These are phyloP conservation scores for Mycosphaerella sp. DNA, from an alignment of 2,329 filamentous ascomycete genomes.

Conservation along the genomic window DNA sequence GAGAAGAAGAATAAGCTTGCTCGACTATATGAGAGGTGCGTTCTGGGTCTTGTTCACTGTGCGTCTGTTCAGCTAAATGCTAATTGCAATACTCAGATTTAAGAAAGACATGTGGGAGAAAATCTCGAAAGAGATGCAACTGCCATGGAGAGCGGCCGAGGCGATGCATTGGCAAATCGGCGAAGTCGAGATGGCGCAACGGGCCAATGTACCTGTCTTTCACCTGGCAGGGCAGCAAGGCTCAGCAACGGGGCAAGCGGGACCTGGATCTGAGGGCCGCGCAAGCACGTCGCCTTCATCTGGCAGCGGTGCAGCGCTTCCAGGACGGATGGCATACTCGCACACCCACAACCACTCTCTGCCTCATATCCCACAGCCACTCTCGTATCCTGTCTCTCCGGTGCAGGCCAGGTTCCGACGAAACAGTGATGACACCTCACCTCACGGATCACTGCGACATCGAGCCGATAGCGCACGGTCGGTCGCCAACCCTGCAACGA, in stretches of 20 bases:
- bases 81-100: constrained; percentile 55
- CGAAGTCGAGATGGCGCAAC: constrained; percentile 85
- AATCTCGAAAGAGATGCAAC: constrained; percentile 87
- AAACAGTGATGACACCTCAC: constrained; percentile 26
- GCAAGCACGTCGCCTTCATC: constrained; percentile 28
- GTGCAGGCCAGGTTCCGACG: constrained; percentile 26
- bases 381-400: constrained; percentile 27
- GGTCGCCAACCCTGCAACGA: constrained; percentile 18
- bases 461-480: constrained; percentile 32
- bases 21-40: constrained; percentile 87
- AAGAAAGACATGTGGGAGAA: constrained; percentile 98
- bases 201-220: constrained; percentile 85
- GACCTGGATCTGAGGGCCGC: constrained; percentile 19
- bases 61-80: no score
- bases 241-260: constrained; percentile 18
- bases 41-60: constrained; percentile 15
- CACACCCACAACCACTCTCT: constrained; percentile 33
- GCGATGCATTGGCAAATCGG: constrained; percentile 98
- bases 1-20: constrained; percentile 97
- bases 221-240: constrained; percentile 41
- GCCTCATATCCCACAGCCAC: constrained; percentile 29
- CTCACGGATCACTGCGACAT: constrained; percentile 21
- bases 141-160: constrained; percentile 92
- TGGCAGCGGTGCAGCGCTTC: constrained; percentile 8
- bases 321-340: constrained; percentile 20